phyloP scores from a whole-genome alignment of 306 rosid genomes.

The Cicer arietinum region DNA sequence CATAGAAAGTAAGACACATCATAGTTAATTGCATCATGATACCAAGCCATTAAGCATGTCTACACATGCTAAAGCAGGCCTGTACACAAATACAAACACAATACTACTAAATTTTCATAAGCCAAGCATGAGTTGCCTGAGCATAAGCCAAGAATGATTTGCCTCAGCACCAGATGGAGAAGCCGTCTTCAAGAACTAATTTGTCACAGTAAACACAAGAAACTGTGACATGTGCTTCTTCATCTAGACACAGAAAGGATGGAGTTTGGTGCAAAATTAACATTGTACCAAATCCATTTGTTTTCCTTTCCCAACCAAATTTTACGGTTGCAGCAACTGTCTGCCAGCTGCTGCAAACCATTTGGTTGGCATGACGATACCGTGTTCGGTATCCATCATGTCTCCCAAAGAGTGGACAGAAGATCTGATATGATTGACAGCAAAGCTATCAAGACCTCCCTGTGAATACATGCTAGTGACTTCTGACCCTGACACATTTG shows the following conservation, averaged over 20 bases:
- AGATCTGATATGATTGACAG: slow-evolving; percentile 57
- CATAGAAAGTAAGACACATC: slow-evolving; percentile 44
- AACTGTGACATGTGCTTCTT: not conserved
- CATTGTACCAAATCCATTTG: slow-evolving; percentile 48
- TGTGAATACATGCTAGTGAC: slow-evolving; percentile 75
- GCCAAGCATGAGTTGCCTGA: slow-evolving; percentile 84
- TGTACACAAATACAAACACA: slow-evolving; percentile 44
- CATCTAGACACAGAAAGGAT: slow-evolving; percentile 60
- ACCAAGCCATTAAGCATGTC: slow-evolving; percentile 10
- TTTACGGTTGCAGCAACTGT: slow-evolving; percentile 70
- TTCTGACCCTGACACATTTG: slow-evolving; percentile 71
- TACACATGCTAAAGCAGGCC: slow-evolving; percentile 29
- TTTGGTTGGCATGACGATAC: slow-evolving; percentile 62
- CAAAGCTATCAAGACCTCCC: slow-evolving; percentile 60
- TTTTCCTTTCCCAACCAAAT: slow-evolving; percentile 53
- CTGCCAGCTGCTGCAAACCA: slow-evolving; percentile 76
- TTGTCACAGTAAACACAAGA: slow-evolving; percentile 8
- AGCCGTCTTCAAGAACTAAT: slow-evolving; percentile 18
- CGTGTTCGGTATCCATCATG: slow-evolving; percentile 57
- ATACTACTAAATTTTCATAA: slow-evolving; percentile 42
- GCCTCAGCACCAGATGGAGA: slow-evolving; percentile 62
- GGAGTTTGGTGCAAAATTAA: slow-evolving; percentile 42
- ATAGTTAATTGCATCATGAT: slow-evolving; percentile 41
- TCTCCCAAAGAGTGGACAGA: slow-evolving; percentile 60
- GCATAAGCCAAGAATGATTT: slow-evolving; percentile 59